Conservation (phyloP, 202 grass and related monocot species). For the Eragrostis tef region DNA sequence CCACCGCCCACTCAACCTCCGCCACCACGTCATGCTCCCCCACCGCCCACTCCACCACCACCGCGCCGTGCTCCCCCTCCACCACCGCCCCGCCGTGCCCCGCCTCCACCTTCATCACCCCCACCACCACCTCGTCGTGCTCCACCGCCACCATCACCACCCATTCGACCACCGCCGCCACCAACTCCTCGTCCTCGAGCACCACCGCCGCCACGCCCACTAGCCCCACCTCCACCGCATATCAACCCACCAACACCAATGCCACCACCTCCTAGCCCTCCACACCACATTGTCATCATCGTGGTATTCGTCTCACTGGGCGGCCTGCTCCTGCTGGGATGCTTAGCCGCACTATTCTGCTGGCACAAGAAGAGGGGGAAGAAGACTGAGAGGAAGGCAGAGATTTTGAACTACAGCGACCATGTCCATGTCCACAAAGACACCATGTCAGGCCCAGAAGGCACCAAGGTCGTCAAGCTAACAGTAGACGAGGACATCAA, state of each 20-base stretch:
- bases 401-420: slow-evolving; percentile 64
- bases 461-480: slow-evolving; percentile 40
- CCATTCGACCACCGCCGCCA: slow-evolving; percentile 6
- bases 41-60: slow-evolving; percentile 32
- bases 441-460: slow-evolving; percentile 43
- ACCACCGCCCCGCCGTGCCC: slow-evolving; percentile 20
- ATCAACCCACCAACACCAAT: slow-evolving; percentile 36
- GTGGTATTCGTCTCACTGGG: slow-evolving; percentile 72
- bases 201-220: slow-evolving; percentile 21
- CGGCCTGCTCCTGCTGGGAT: slow-evolving; percentile 68
- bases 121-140: slow-evolving; percentile 37
- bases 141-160: slow-evolving; percentile 58
- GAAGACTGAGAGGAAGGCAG: slow-evolving; percentile 45
- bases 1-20: background rate
- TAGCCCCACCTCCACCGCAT: slow-evolving; percentile 50
- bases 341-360: slow-evolving; percentile 68
- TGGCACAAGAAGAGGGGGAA: slow-evolving; percentile 72
- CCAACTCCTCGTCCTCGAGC: slow-evolving; percentile 35
- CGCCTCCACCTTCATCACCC: background rate
- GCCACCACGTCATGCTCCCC: background rate
- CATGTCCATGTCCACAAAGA: slow-evolving; percentile 62
- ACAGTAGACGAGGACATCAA: slow-evolving; percentile 73
- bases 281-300: slow-evolving; percentile 63
- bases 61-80: slow-evolving; percentile 28
- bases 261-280: slow-evolving; percentile 56